Base-by-base conservation (phyloP, 75 land plant species). In the Picea glauca region DNA sequence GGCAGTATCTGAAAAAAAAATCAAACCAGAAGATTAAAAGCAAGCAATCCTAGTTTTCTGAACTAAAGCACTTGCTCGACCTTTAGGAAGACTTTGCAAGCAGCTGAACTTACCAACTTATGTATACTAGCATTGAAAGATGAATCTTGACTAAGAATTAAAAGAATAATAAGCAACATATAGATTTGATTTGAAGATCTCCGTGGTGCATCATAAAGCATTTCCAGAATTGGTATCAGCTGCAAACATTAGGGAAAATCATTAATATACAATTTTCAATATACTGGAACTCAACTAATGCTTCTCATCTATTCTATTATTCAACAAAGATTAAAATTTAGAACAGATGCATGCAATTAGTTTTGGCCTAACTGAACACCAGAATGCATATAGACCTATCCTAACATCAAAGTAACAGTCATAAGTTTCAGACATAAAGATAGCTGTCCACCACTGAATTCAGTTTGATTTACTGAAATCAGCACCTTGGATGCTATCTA, bases 111-210 rank as follows among this genome's bases (percentile, higher is more conserved):
- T 85, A 93, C 96, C 89, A 90, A 59, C 73, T 94, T 94, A 82
- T 94, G 95, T 74, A 94, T 89, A 81, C 93, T 89, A 46, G 95
- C 95, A 84, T 90, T 94, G 83, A 94, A 94, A 60, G 95, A 90
- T 23, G 95, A 93, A 85, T 94, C 97, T 72, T 94, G 97, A 80
- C 97, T 94, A 5, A 94, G 88, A 43, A 94, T 94, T 57, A 94
- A 93, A 78, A 92, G 90, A 43, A 94, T 84, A 78, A 94, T 84
- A 78, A 94, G 81, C 79, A 94, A 74, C 97, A 94, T 94, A 78
- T 94, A 94, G 35, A 94, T 92, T 62, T 94, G 97, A 84, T 94
- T 94, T 17, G 95, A 79, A 50, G 91, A 84, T 80, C 82, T 90
- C 74, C 76, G 85, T 70, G 92, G 82, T 17, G 93, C 97, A 92